phyloP scores from a whole-genome alignment of 495 filamentous ascomycete species.

The Friedmanniomyces endolithicus region DNA sequence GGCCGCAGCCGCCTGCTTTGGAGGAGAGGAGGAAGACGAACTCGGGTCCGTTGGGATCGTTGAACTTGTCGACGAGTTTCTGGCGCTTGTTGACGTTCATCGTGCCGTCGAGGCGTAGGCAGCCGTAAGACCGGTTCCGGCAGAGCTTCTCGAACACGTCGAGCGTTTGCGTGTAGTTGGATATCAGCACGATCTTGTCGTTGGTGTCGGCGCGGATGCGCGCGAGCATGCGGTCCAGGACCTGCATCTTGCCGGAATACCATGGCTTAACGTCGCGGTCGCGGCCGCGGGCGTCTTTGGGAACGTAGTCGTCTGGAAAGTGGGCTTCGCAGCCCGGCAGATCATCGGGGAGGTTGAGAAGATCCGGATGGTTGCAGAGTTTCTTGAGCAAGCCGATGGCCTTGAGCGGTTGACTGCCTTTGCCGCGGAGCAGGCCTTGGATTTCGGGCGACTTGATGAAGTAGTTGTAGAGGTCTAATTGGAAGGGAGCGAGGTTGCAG shows the following conservation, averaged over 20 bases:
- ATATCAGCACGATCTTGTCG: slow-evolving; percentile 98
- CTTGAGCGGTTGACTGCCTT: slow-evolving; percentile 91
- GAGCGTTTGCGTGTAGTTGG: slow-evolving; percentile 93
- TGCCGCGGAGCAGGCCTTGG: slow-evolving; percentile 78
- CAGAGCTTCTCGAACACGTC: slow-evolving; percentile 92
- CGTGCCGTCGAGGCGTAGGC: slow-evolving; percentile 79
- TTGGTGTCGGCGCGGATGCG: slow-evolving; percentile 93
- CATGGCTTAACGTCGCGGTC: slow-evolving; percentile 88
- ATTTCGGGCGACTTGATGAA: slow-evolving; percentile 96
- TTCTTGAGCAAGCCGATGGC: slow-evolving; percentile 96
- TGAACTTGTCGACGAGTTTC: slow-evolving; percentile 97
- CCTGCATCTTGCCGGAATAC: slow-evolving; percentile 98
- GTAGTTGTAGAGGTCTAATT: slow-evolving; percentile 85
- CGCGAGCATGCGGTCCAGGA: slow-evolving; percentile 94
- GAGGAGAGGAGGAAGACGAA: slow-evolving; percentile 93
- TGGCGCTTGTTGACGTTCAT: slow-evolving; percentile 96
- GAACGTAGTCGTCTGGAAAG: slow-evolving; percentile 80
- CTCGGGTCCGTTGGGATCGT: slow-evolving; percentile 79
- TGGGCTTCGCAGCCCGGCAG: slow-evolving; percentile 73
- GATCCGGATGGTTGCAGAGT: slow-evolving; percentile 94
- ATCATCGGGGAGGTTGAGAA: slow-evolving; percentile 72
- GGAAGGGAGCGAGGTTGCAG: slow-evolving; percentile 88
- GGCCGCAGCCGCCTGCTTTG: slow-evolving; percentile 91
- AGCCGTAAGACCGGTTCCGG: slow-evolving; percentile 70
- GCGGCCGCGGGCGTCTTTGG: slow-evolving; percentile 72